A percentile compares a stretch with the other conserved stretches of the same genome.
These are phyloP conservation scores for Tremella yokohamensis DNA, from an alignment of 768 basidiomycete species.

Conservation along the genomic window DNA sequence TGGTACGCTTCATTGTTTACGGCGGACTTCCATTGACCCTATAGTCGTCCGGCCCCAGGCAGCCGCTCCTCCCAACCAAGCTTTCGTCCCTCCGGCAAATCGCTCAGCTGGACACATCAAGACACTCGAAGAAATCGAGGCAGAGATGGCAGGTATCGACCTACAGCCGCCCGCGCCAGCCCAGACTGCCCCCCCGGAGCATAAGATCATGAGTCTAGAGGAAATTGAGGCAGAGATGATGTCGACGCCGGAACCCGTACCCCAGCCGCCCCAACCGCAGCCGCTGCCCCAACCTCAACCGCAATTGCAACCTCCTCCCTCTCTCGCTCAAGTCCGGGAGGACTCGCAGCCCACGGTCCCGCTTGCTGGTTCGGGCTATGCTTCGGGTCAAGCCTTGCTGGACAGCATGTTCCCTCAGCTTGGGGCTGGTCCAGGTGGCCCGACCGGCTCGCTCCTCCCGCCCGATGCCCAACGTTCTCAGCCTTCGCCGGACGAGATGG, in stretches of 20 bases:
- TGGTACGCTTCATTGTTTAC: constrained; percentile 4
- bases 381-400: constrained; percentile 40
- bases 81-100: constrained; percentile 9
- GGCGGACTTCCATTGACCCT: not conserved
- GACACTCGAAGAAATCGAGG: constrained; percentile 52
- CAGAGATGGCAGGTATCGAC: constrained; percentile 42
- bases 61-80: constrained; percentile 2
- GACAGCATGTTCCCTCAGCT: constrained; percentile 47
- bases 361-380: constrained; percentile 35
- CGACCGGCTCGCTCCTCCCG: not conserved
- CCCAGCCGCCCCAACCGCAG: not conserved
- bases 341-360: constrained; percentile 24
- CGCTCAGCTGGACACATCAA: constrained; percentile 38
- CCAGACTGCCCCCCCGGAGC: constrained; percentile 23
- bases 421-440: constrained; percentile 7
- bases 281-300: constrained; percentile 6
- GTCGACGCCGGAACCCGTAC: constrained; percentile 16
- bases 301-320: constrained; percentile 8
- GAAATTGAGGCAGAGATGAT: constrained; percentile 49
- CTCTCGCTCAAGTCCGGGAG: constrained; percentile 18
- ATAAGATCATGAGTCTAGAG: constrained; percentile 36
- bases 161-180: constrained; percentile 19
- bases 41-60: constrained; percentile 7
- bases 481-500: constrained; percentile 33
- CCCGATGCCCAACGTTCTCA: not conserved